A percentile compares a stretch with the other conserved stretches of the same genome.
phyloP scores from a whole-genome alignment of 2,329 filamentous ascomycete genomes.

The Raffaelea deltoideospora region DNA sequence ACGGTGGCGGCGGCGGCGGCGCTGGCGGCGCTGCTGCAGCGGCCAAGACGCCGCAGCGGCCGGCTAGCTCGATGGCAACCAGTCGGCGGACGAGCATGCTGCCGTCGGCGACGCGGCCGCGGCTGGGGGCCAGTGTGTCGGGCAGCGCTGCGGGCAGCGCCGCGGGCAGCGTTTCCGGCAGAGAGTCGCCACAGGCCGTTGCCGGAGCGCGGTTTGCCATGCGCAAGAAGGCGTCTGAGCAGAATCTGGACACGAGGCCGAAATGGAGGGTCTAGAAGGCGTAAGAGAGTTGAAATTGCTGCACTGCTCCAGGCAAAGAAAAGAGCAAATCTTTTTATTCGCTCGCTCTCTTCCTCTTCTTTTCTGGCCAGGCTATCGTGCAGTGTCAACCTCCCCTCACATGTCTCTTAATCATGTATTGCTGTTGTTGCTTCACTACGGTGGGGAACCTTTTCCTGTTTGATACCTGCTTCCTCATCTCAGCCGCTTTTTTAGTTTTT shows the following conservation, averaged over 20 bases:
- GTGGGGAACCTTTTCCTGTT: no score
- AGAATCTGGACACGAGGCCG: slow-evolving; percentile 26
- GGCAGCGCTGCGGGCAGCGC: slow-evolving; percentile 20
- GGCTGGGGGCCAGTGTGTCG: slow-evolving; percentile 17
- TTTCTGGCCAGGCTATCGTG: no score
- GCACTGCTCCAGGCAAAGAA: background rate
- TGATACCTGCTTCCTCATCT: no score
- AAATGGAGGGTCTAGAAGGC: slow-evolving; percentile 28
- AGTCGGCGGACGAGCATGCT: slow-evolving; percentile 38
- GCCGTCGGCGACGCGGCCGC: slow-evolving; percentile 25
- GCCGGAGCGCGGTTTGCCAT: slow-evolving; percentile 30
- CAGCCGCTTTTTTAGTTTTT: no score
- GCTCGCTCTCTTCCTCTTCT: background rate
- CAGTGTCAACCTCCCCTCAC: no score
- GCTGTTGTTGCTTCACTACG: no score
- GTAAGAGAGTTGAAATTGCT: no score
- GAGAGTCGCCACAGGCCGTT: slow-evolving; percentile 31
- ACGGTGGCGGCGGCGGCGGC: no score
- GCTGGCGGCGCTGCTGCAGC: no score
- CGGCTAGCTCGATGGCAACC: slow-evolving; percentile 40
- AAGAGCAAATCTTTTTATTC: background rate
- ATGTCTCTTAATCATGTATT: no score
- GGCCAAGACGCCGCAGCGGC: slow-evolving; percentile 21
- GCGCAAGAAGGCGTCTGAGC: slow-evolving; percentile 19
- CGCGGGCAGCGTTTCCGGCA: slow-evolving; percentile 20